Evolutionary conservation across 768 basidiomycete species (phyloP).

Genomic region (Hemileccinum impolitum): DNA sequence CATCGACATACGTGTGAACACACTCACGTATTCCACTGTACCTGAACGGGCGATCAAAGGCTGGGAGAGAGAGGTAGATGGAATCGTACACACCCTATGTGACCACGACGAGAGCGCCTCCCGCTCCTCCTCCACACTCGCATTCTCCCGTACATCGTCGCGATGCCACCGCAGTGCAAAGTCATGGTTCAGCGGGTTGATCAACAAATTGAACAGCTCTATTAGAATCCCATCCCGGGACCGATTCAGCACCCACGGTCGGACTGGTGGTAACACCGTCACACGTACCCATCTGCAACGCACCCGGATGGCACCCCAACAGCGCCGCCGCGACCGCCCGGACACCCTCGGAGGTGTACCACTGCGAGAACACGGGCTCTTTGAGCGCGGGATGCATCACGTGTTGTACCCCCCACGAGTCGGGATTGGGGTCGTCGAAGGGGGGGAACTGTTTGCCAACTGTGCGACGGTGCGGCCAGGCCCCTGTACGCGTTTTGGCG

Average conservation of each 20-base stretch:
- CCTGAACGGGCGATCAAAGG: constrained; percentile 32
- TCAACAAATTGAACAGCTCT: constrained; percentile 73
- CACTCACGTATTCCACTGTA: constrained; percentile 79
- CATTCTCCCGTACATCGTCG: constrained; percentile 64
- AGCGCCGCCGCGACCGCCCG: constrained; percentile 42
- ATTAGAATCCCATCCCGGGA: too few species aligned
- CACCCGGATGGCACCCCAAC: constrained; percentile 50
- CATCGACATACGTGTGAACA: too few species aligned
- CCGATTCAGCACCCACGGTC: too few species aligned
- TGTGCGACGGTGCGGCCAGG: constrained; percentile 64
- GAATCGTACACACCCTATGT: constrained; percentile 49
- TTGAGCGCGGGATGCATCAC: constrained; percentile 73
- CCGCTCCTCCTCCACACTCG: constrained; percentile 56
- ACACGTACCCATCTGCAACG: constrained; percentile 68
- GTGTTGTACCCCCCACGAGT: constrained; percentile 82
- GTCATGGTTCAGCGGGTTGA: constrained; percentile 61
- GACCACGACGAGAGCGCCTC: constrained; percentile 56
- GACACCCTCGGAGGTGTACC: constrained; percentile 62
- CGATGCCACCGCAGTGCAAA: constrained; percentile 81
- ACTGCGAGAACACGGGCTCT: constrained; percentile 56
- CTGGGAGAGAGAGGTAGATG: too few species aligned
- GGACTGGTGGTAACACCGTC: too few species aligned
- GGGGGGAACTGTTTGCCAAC: constrained; percentile 82
- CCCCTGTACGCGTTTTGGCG: constrained; percentile 51
- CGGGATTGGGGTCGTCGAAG: constrained; percentile 52